These are phyloP conservation scores for Arctostaphylos glauca DNA, from an alignment of 148 eudicot genomes.

Conservation along the genomic window DNA sequence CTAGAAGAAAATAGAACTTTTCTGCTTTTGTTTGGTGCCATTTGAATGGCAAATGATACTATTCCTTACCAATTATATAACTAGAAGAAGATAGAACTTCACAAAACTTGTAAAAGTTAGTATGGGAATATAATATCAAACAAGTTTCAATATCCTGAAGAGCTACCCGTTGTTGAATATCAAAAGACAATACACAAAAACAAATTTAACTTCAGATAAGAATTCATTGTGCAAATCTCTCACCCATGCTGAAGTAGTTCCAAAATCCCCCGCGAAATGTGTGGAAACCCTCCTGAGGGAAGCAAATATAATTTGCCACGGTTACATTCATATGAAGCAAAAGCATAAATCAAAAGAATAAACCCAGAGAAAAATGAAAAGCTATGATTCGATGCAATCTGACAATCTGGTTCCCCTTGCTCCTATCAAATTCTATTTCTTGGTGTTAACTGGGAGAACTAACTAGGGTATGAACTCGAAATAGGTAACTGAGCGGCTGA, in stretches of 20 bases:
- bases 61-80: not conserved
- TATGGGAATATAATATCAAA: not conserved
- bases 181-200: not conserved
- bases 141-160: not conserved
- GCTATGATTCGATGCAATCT: not conserved
- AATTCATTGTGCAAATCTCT: slow-evolving; percentile 9
- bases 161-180: not conserved
- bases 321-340: slow-evolving; percentile 6
- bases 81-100: not conserved
- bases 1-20: not conserved
- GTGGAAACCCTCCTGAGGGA: slow-evolving; percentile 30
- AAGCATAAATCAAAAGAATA: not conserved
- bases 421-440: not conserved
- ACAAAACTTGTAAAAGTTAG: not conserved
- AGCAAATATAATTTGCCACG: not conserved
- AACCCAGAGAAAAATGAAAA: not conserved
- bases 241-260: slow-evolving; percentile 56
- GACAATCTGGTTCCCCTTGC: not conserved
- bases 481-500: not conserved
- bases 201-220: not conserved
- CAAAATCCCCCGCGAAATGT: slow-evolving; percentile 50
- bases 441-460: not conserved
- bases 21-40: not conserved
- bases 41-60: not conserved
- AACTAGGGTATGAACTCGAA: not conserved